Percentiles rank a stretch among this genome's conserved stretches.
phyloP scores from a whole-genome alignment of 2,329 filamentous ascomycete species.

The Colletotrichum chlorophyti region DNA sequence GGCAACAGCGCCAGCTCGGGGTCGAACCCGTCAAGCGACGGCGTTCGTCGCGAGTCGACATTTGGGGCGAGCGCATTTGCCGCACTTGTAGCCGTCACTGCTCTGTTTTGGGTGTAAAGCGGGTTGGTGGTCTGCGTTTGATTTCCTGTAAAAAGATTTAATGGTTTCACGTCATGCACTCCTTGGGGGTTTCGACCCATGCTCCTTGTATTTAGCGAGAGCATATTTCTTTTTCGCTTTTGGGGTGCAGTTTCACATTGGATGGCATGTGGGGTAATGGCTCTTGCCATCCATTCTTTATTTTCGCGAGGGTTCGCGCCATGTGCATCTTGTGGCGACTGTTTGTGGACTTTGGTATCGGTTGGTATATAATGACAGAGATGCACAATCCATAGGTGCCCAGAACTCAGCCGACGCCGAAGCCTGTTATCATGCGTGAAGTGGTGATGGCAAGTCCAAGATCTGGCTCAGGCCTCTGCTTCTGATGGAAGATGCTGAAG shows the following conservation, averaged over 20 bases:
- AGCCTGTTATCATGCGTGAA: no score
- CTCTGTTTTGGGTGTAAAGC: conserved; percentile 38
- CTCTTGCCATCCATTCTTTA: conserved; percentile 28
- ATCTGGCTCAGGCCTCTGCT: no score
- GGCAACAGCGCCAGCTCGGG: conserved; percentile 23
- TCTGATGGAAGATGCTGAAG: no score
- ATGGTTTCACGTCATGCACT: conserved; percentile 5
- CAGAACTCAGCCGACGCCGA: no score
- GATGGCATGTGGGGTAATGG: conserved; percentile 21
- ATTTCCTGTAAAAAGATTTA: conserved; percentile 1
- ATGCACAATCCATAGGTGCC: no score
- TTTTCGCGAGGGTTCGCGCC: neutral
- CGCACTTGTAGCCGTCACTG: conserved; percentile 42
- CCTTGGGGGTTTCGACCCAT: neutral
- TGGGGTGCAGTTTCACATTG: conserved; percentile 8
- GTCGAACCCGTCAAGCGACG: conserved; percentile 30
- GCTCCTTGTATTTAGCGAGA: conserved; percentile 19
- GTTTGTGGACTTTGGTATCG: conserved; percentile 4
- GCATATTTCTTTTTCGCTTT: conserved; percentile 3
- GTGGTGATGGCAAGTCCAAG: no score
- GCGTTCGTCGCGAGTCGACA: conserved; percentile 34
- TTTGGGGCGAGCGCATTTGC: conserved; percentile 45
- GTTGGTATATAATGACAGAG: conserved; percentile 8
- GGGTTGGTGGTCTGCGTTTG: neutral
- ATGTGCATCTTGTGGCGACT: conserved; percentile 2